A percentile compares a stretch with the other conserved stretches of the same genome.
Conservation (phyloP, 768 basidiomycete genomes). For the Lyophyllum semitale region DNA sequence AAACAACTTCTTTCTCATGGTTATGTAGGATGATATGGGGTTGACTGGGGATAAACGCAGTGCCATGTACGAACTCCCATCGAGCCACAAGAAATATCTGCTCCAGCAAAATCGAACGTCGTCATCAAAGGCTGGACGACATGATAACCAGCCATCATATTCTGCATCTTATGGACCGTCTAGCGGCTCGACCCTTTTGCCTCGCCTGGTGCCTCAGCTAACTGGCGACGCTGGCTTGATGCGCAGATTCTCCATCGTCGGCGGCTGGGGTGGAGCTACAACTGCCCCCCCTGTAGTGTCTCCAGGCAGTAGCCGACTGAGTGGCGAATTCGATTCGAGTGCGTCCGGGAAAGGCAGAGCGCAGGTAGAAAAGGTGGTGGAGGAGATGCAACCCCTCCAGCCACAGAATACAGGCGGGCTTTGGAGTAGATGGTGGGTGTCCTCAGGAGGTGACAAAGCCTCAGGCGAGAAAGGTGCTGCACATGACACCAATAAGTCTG, state of each 20-base stretch:
- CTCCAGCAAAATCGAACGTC: slow-evolving; percentile 55
- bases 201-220: slow-evolving; percentile 70
- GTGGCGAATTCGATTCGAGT: slow-evolving; percentile 36
- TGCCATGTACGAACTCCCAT: slow-evolving; percentile 61
- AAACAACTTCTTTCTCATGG: slow-evolving; percentile 6
- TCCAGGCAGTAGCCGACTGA: slow-evolving; percentile 33
- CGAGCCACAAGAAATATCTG: slow-evolving; percentile 67
- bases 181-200: slow-evolving; percentile 55
- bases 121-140: slow-evolving; percentile 23
- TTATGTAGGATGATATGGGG: slow-evolving; percentile 66
- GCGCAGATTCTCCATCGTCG: slow-evolving; percentile 65
- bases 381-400: slow-evolving; percentile 44
- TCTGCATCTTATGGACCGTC: slow-evolving; percentile 62
- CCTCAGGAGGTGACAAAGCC: slow-evolving; percentile 57
- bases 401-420: slow-evolving; percentile 76
- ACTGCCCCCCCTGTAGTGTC: slow-evolving; percentile 36
- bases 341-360: slow-evolving; percentile 25
- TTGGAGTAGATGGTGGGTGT: slow-evolving; percentile 77
- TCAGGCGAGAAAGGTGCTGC: slow-evolving; percentile 25
- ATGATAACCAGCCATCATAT: slow-evolving; percentile 34
- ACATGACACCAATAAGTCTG: slow-evolving; percentile 46
- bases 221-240: slow-evolving; percentile 73
- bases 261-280: slow-evolving; percentile 53
- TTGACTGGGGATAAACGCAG: slow-evolving; percentile 70
- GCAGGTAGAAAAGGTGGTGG: slow-evolving; percentile 31